These are phyloP conservation scores for Pichia pseudocactophila DNA, from an alignment of 805 yeast genomes.

Conservation along the genomic window DNA sequence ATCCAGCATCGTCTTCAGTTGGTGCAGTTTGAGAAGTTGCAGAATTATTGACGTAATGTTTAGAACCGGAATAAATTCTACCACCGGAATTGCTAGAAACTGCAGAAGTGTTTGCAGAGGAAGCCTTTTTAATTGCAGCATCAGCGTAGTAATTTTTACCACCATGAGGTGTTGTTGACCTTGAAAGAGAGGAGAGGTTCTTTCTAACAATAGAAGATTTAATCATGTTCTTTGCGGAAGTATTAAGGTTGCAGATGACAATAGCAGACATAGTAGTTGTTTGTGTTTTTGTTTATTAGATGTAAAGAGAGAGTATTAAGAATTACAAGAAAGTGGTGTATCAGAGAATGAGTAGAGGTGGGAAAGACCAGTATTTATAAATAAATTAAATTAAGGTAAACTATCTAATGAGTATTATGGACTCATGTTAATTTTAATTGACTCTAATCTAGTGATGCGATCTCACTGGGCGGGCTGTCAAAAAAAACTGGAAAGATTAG, in stretches of 20 bases:
- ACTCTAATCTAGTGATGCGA: no score
- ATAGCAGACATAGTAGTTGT: constrained; percentile 19
- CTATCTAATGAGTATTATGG: no score
- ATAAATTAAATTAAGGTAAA: no score
- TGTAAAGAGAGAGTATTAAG: background rate
- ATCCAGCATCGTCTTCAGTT: constrained; percentile 4
- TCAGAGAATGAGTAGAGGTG: no score
- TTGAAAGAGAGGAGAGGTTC: constrained; percentile 20
- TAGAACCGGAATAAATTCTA: background rate
- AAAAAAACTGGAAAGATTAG: no score
- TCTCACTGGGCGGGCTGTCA: no score
- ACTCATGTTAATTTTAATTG: no score
- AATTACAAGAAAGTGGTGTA: background rate
- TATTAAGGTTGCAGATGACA: constrained; percentile 21
- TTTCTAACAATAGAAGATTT: constrained; percentile 13
- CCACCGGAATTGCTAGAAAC: constrained; percentile 28
- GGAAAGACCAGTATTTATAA: no score
- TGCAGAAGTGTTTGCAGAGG: constrained; percentile 5
- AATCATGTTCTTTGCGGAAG: constrained; percentile 22
- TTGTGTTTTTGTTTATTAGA: background rate
- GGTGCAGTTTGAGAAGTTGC: constrained; percentile 1
- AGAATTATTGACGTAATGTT: constrained; percentile 18
- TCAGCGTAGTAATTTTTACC: constrained; percentile 19
- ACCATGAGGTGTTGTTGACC: constrained; percentile 15
- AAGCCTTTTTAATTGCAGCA: constrained; percentile 13